Evolutionary conservation across 352 stramenopile species (phyloP).

Genomic region (Globisporangium canariense): DNA sequence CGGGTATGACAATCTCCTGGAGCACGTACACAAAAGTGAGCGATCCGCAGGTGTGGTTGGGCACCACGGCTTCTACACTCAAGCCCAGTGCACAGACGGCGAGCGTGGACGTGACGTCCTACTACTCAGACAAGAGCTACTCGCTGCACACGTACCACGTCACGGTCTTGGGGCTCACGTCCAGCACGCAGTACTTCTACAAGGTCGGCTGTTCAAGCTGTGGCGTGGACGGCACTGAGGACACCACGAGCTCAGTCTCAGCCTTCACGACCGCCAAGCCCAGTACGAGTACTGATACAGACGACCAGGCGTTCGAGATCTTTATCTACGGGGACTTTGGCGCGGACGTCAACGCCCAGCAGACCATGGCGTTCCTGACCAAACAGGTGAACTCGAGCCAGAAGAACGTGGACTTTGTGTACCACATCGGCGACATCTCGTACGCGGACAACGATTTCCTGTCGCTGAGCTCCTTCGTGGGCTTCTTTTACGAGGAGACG

Average conservation of each 20-base stretch:
- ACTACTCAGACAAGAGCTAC: constrained; percentile 50
- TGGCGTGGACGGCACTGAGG: background rate
- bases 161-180: constrained; percentile 22
- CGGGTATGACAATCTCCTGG: constrained; percentile 63
- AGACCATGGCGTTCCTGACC: constrained; percentile 32
- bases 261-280: constrained; percentile 32
- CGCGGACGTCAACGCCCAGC: constrained; percentile 31
- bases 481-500: constrained; percentile 86
- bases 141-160: constrained; percentile 44
- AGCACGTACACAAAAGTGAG: constrained; percentile 39
- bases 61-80: constrained; percentile 22
- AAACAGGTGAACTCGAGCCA: constrained; percentile 22
- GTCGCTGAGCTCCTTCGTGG: constrained; percentile 19
- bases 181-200: constrained; percentile 44
- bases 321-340: constrained; percentile 57
- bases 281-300: background rate
- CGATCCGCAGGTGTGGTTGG: constrained; percentile 49
- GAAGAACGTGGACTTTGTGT: constrained; percentile 47
- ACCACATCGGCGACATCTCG: constrained; percentile 72
- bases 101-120: constrained; percentile 27
- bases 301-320: constrained; percentile 36
- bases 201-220: constrained; percentile 35
- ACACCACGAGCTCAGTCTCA: constrained; percentile 22
- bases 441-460: constrained; percentile 36
- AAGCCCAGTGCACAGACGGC: constrained; percentile 10